Evolutionary conservation across 2,329 filamentous ascomycete species (phyloP), one percentile per base, ranked within the genome.

Genomic region (Trichoderma citrinoviride): DNA sequence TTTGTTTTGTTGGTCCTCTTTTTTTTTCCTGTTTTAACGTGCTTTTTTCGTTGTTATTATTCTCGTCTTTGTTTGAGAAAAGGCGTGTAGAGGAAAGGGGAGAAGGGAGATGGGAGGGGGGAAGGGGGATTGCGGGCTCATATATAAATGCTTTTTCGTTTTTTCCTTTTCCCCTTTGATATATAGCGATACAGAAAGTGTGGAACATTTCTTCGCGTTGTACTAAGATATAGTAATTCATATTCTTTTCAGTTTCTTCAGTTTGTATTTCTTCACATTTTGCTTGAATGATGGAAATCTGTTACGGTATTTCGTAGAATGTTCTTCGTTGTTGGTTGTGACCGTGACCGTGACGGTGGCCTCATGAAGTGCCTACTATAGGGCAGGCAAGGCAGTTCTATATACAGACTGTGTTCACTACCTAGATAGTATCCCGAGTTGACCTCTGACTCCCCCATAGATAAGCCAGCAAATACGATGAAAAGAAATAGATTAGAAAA

Each of bases 241-340:
- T 12, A 37, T 3, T 4, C 33, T 3, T 37, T 37, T 37, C 10
- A n/a, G 33, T 37, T 37, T 37, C 33, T 37, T 33, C 12, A 12
- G 29, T 25, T n/a, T 6, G 19, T 56, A 64, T 55, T 56, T 56
- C 56, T 53, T 43, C 50, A 53, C 55, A 19, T 29, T 62, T 46
- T 46, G 25, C 29, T 25, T 37, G 14, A 41, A 43, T 29, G 19
- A 54, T 62, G 37, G 60, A 40, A 10, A 60, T 54, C 19, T 40
- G 50, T 14, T 44, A 33, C 37, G 40, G 41, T 15, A 27, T 25
- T 15, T 56, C 21, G n/a, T 49, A 37, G 33, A 37, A n/a, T n/a
- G n/a, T n/a, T n/a, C n/a, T n/a, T n/a, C n/a, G n/a, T n/a, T n/a
- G n/a, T n/a, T 37, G 10, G 33, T 37, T 37, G 33, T 37, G 27